A percentile compares a stretch with the other conserved stretches of the same genome.
Conservation (phyloP, 768 basidiomycete genomes). For the Epithele typhae region DNA sequence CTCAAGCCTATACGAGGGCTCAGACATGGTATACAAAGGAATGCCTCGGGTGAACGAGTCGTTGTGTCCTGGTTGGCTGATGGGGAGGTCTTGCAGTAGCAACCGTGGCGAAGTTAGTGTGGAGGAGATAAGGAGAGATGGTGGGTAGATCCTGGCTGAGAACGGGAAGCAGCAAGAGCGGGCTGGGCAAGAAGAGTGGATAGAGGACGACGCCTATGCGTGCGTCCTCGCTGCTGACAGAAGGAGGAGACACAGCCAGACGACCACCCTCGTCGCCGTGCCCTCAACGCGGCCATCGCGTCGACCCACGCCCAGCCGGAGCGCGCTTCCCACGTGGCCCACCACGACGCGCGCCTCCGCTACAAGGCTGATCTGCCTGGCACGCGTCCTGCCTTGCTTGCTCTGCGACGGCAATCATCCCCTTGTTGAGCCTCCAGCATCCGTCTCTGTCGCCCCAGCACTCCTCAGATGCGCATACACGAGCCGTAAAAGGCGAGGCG, state of each 20-base stretch:
- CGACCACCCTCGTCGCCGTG: neutral
- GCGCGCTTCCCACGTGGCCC: constrained; percentile 9
- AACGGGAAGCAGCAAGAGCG: neutral
- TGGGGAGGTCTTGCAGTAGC: constrained; percentile 5
- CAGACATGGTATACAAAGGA: constrained; percentile 42
- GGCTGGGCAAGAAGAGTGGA: neutral
- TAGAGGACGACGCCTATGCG: constrained; percentile 2
- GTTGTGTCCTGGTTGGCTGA: constrained; percentile 1
- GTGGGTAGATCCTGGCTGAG: constrained; percentile 5
- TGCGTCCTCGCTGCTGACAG: constrained; percentile 4
- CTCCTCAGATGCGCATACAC: no score
- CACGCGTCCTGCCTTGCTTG: no score
- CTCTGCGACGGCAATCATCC: no score
- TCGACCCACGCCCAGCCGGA: constrained; percentile 9
- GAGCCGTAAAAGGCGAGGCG: no score
- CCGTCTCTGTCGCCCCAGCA: no score
- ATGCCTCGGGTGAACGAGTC: constrained; percentile 1
- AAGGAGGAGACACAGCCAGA: constrained; percentile 1
- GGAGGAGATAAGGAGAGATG: constrained; percentile 9
- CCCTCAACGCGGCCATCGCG: constrained; percentile 15
- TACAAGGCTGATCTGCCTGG: no score
- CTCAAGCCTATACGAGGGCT: constrained; percentile 61
- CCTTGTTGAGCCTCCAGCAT: no score
- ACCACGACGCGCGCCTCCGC: neutral
- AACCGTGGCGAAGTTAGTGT: constrained; percentile 9